Conservation (phyloP, 176 grass and related monocot genomes). For the Alopecurus myosuroides region DNA sequence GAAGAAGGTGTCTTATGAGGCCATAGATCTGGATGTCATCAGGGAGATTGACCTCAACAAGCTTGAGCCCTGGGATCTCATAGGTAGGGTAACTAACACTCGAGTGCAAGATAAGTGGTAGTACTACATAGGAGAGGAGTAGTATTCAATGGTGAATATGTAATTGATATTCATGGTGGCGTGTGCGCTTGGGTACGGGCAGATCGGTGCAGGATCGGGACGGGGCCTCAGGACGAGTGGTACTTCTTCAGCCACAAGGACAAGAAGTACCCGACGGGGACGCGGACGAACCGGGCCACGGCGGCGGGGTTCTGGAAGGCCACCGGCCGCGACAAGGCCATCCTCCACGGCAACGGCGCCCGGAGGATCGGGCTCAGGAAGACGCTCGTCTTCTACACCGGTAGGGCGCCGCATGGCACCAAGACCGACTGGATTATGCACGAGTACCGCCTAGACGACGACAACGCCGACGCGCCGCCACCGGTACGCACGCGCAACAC, state of each 20-base stretch:
- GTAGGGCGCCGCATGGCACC: constrained; percentile 67
- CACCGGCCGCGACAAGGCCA: constrained; percentile 95
- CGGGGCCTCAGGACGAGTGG: constrained; percentile 95
- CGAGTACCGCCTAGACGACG: constrained; percentile 73
- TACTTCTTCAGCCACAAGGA: constrained; percentile 99
- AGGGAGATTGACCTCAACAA: constrained; percentile 82
- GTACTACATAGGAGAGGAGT: too few species aligned
- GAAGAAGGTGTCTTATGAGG: constrained; percentile 71
- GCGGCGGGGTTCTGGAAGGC: constrained; percentile 96
- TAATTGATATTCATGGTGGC: neutral
- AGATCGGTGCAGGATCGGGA: constrained; percentile 78
- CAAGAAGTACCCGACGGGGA: constrained; percentile 99
- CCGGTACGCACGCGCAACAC: neutral
- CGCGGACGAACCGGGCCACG: constrained; percentile 84
- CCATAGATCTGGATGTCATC: constrained; percentile 81
- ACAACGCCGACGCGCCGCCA: neutral
- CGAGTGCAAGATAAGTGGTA: neutral
- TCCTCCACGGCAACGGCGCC: constrained; percentile 48
- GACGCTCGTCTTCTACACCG: constrained; percentile 91
- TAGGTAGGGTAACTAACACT: constrained; percentile 30
- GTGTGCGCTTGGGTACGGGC: constrained; percentile 9
- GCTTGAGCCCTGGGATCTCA: constrained; percentile 88
- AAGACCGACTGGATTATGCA: constrained; percentile 86
- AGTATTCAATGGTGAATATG: neutral
- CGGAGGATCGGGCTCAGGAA: constrained; percentile 73